Percentiles rank a stretch among this genome's conserved stretches.
Evolutionary conservation across 495 filamentous ascomycete genomes (phyloP).

Genomic region (Evernia prunastri): DNA sequence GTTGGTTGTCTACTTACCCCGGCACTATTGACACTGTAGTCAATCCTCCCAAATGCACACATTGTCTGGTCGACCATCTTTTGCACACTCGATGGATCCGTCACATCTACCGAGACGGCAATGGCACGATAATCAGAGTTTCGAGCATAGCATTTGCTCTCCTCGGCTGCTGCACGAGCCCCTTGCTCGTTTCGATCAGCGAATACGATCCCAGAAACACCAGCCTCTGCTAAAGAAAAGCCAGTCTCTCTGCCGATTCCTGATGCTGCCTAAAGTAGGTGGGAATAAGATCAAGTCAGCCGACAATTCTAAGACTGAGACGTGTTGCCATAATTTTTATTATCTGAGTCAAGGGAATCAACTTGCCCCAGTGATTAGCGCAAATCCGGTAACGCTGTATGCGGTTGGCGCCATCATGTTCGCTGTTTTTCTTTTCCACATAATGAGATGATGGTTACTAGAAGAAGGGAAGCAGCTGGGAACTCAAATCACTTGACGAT

Average conservation of each 20-base stretch:
- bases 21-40: constrained; percentile 34
- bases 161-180: constrained; percentile 25
- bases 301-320: neutral
- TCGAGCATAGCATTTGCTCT: constrained; percentile 26
- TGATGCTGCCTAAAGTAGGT: neutral
- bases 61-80: constrained; percentile 24
- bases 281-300: neutral
- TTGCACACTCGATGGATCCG: constrained; percentile 26
- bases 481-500: no score
- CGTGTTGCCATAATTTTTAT: no score
- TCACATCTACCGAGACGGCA: constrained; percentile 28
- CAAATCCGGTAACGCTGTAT: neutral
- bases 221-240: constrained; percentile 31
- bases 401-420: neutral
- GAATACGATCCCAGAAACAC: constrained; percentile 31
- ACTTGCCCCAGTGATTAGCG: neutral
- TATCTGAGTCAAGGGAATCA: no score
- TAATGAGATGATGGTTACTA: neutral
- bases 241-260: constrained; percentile 32
- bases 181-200: constrained; percentile 33
- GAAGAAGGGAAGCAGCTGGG: neutral
- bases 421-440: neutral
- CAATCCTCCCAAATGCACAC: constrained; percentile 29
- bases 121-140: constrained; percentile 29
- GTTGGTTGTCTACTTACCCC: constrained; percentile 27